These are phyloP conservation scores for Syncephalastrum monosporum DNA, from an alignment of 371 early-diverging fungal species.

Conservation along the genomic window DNA sequence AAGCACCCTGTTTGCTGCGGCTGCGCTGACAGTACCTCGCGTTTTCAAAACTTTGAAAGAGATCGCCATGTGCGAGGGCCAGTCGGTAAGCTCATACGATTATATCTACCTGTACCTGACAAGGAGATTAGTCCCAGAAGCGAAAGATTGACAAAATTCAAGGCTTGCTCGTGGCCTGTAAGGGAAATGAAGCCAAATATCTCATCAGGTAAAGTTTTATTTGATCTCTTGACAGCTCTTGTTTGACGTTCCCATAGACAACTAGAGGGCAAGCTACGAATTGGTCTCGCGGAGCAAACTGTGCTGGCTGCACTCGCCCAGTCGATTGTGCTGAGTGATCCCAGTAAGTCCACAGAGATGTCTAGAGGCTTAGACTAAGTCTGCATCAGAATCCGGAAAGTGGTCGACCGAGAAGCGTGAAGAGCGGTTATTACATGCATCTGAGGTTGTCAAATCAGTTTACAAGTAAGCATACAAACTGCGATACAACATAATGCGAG, in stretches of 20 bases:
- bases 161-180: slow-evolving; percentile 79
- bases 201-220: slow-evolving; percentile 67
- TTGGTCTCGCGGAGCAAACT: slow-evolving; percentile 97
- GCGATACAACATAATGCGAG: background rate
- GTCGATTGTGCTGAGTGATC: slow-evolving; percentile 59
- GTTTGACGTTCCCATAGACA: slow-evolving; percentile 50
- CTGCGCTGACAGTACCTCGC: slow-evolving; percentile 74
- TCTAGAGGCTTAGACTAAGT: background rate
- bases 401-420: slow-evolving; percentile 53
- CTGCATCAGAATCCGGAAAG: slow-evolving; percentile 37
- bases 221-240: background rate
- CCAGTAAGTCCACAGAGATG: slow-evolving; percentile 21
- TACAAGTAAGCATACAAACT: slow-evolving; percentile 65
- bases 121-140: slow-evolving; percentile 58
- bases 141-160: slow-evolving; percentile 87
- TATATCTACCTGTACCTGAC: background rate
- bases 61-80: slow-evolving; percentile 83
- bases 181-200: slow-evolving; percentile 89
- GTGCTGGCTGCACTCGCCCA: slow-evolving; percentile 89
- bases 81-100: slow-evolving; percentile 49
- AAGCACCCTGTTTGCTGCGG: slow-evolving; percentile 74
- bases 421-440: slow-evolving; percentile 64
- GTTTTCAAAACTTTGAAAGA: slow-evolving; percentile 90
- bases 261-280: slow-evolving; percentile 95
- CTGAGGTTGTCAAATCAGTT: slow-evolving; percentile 82